Percentiles rank a stretch among this genome's conserved stretches.
Conservation (phyloP, 140 eudicot species). For the Senecio squalidus region DNA sequence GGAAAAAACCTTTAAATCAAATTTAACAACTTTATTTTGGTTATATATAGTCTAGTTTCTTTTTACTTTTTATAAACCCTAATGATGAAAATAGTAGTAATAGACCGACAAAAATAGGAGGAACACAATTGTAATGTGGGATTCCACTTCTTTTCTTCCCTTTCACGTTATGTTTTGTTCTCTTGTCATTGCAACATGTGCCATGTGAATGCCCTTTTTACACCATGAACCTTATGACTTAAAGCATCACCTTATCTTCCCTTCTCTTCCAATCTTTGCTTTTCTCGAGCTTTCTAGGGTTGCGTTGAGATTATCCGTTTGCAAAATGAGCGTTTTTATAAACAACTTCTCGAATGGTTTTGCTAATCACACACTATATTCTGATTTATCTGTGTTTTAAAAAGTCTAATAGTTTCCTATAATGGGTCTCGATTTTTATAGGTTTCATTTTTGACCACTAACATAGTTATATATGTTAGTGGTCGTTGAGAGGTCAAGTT, state of each 20-base stretch:
- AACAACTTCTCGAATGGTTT: too few species aligned
- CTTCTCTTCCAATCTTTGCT: conserved; percentile 23
- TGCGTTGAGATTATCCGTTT: too few species aligned
- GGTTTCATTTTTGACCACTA: too few species aligned
- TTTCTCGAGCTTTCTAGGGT: too few species aligned
- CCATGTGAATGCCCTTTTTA: conserved; percentile 31
- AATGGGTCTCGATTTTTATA: too few species aligned
- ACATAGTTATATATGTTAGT: too few species aligned
- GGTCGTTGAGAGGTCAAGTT: too few species aligned
- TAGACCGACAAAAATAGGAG: conserved; percentile 33
- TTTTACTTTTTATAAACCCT: conserved; percentile 11
- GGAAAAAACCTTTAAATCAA: not conserved
- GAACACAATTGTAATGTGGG: conserved; percentile 22
- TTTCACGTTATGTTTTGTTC: conserved; percentile 61
- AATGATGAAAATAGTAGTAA: conserved; percentile 18
- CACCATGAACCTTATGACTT: conserved; percentile 27
- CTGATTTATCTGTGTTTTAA: too few species aligned
- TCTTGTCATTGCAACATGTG: conserved; percentile 36
- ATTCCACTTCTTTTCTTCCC: conserved; percentile 40
- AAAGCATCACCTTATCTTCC: conserved; percentile 27
- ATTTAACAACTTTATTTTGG: conserved; percentile 13
- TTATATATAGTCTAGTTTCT: conserved; percentile 14
- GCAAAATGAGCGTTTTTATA: too few species aligned
- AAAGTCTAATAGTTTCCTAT: too few species aligned
- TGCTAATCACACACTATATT: too few species aligned